phyloP scores from a whole-genome alignment of 305 asterid genomes.

The Rubia balearica region DNA sequence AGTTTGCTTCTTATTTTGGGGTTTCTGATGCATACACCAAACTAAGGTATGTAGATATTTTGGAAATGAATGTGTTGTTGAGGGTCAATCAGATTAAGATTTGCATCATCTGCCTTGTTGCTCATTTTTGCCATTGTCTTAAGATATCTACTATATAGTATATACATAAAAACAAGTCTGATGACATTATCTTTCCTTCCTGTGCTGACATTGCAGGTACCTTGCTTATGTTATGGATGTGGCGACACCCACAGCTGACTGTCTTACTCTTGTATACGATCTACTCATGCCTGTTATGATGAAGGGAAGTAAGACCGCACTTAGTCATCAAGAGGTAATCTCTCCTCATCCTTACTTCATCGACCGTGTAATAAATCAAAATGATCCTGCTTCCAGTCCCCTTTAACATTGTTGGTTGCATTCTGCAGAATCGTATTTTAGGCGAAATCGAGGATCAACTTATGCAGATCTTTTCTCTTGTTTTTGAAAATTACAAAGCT shows the following conservation, averaged over 20 bases:
- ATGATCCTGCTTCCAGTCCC: slow-evolving; percentile 7
- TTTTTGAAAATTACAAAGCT: slow-evolving; percentile 45
- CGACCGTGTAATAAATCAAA: neutral
- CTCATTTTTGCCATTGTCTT: neutral
- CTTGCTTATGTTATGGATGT: slow-evolving; percentile 54
- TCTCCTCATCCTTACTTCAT: neutral
- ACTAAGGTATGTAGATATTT: slow-evolving; percentile 29
- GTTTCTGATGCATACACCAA: slow-evolving; percentile 52
- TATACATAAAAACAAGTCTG: neutral
- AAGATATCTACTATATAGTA: neutral
- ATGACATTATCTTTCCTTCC: neutral
- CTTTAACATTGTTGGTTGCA: slow-evolving; percentile 9
- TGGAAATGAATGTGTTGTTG: slow-evolving; percentile 11
- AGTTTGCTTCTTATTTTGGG: slow-evolving; percentile 47
- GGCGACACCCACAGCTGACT: slow-evolving; percentile 52
- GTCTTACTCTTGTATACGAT: slow-evolving; percentile 36
- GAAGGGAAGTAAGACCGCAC: slow-evolving; percentile 39
- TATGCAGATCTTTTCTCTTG: slow-evolving; percentile 42
- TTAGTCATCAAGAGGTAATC: slow-evolving; percentile 54
- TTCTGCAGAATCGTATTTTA: slow-evolving; percentile 44
- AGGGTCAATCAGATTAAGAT: slow-evolving; percentile 7
- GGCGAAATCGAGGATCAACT: slow-evolving; percentile 49
- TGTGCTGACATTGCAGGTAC: slow-evolving; percentile 30
- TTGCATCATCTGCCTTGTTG: neutral
- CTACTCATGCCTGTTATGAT: slow-evolving; percentile 38